Conservation (phyloP, 257 asterid genomes). For the Solanum megistacrolobum region DNA sequence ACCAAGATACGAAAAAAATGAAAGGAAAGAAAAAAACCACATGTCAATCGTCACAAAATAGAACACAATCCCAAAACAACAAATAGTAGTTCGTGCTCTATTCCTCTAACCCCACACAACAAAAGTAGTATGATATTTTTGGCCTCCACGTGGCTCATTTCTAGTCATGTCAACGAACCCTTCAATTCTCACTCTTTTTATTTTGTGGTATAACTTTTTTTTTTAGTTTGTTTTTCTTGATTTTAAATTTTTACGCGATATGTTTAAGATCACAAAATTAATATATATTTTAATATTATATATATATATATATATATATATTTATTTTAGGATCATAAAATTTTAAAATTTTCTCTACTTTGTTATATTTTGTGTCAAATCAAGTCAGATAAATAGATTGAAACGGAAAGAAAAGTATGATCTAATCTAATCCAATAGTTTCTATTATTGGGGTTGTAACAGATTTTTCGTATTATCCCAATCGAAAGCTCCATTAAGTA, state of each 20-base stretch:
- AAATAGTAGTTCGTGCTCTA: not conserved
- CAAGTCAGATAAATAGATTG: no score
- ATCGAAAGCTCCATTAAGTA: not conserved
- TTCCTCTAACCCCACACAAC: not conserved
- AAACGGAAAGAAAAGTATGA: not conserved
- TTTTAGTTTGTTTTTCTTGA: no score
- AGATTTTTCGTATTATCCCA: not conserved
- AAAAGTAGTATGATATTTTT: not conserved
- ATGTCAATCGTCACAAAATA: not conserved
- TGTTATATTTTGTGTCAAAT: not conserved
- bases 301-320: no score
- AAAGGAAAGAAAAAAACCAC: not conserved
- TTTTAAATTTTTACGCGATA: fast-evolving
- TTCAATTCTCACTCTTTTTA: not conserved
- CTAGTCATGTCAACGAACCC: not conserved
- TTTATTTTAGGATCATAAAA: fast-evolving
- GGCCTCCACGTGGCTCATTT: not conserved
- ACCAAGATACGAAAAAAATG: no score
- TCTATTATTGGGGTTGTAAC: not conserved
- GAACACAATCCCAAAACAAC: not conserved
- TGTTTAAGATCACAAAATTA: not conserved
- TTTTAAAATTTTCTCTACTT: no score
- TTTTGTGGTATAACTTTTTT: not conserved
- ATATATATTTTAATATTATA: not conserved
- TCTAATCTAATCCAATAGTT: not conserved